These are phyloP conservation scores for Colletotrichum tanaceti DNA, from an alignment of 2,329 filamentous ascomycete species.

Conservation along the genomic window DNA sequence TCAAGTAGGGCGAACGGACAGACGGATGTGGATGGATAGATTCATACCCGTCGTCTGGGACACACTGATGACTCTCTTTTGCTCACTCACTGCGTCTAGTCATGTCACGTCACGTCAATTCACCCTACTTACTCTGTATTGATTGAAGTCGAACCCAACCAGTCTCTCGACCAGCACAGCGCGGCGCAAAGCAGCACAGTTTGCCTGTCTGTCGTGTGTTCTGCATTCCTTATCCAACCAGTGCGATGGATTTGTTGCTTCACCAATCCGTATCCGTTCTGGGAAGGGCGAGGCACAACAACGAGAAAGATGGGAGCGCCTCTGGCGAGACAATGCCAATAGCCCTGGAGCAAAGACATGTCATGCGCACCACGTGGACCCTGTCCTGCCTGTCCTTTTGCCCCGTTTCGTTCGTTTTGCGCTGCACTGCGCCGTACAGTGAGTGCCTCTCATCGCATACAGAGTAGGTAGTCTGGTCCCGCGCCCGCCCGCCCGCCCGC, in stretches of 20 bases:
- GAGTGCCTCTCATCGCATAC: slow-evolving; percentile 16
- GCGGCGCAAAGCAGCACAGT: neutral
- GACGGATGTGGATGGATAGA: neutral
- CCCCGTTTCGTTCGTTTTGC: slow-evolving; percentile 19
- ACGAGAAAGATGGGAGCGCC: neutral
- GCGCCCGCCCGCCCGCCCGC: slow-evolving; percentile 32
- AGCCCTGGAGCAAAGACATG: slow-evolving; percentile 26
- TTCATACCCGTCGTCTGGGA: neutral
- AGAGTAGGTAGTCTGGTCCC: too few relatives aligned
- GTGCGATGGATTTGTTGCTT: neutral
- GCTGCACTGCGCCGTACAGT: slow-evolving; percentile 17
- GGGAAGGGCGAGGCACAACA: neutral
- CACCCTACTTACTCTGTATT: neutral
- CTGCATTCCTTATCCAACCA: slow-evolving; percentile 9
- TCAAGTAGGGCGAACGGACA: neutral
- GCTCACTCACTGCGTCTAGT: neutral
- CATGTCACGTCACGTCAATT: neutral
- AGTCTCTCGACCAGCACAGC: neutral
- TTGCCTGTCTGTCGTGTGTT: neutral
- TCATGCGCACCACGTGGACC: slow-evolving; percentile 42
- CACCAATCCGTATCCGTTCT: neutral
- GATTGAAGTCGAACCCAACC: too few relatives aligned
- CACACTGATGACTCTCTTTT: neutral
- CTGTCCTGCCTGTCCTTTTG: slow-evolving; percentile 35
- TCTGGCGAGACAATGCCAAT: slow-evolving; percentile 22